Base-by-base conservation (phyloP, 179 eudicot genomes). In the Sideroxylon spinosum region DNA sequence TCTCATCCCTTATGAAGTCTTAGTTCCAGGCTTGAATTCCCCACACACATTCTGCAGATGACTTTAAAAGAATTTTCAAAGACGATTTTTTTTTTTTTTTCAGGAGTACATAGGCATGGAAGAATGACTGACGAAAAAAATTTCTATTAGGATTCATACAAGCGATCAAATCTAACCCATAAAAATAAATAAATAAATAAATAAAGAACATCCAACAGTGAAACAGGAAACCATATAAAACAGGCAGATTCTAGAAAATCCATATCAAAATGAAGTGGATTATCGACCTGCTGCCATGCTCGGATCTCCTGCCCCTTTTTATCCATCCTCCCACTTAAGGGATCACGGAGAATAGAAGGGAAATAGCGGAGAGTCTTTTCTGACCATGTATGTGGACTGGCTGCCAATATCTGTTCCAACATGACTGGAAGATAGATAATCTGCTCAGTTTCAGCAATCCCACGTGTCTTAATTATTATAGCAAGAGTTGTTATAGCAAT, bases 321-420 rank as follows among this genome's bases (percentile, higher is more conserved):
- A 81, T 95, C 99, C 60, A 79, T 80, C 22, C 99, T 89, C 56
- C 93, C 95, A 82, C 78, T 83, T 79, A 95, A 83, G 81, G 89
- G 87, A 76, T 93, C 93, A 78, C 94, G 94, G 20, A 95, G 83
- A 78, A 91, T 84, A 81, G 92, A 75, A 77, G 99, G 99, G 74
- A 95, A 95, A 79, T 88, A 85, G 59, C 92, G 93, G 26, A 95
- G 85, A n/a, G 98, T 93, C 80, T 93, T 95, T 71, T 93, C 99
- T 17, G 99, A 95, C 99, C 99, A 95, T 68, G 92, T 84, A 81
- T 95, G 99, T 67, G 93, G 95, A 86, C 98, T 95, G 74, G 90
- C 88, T 48, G 98, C 88, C 82, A 95, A 71, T 86, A 93, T 89
- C 79, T 95, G 99, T 55, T 95, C 99, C 87, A 93, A 77, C 95